A percentile compares a stretch with the other conserved stretches of the same genome.
These are phyloP conservation scores for Phalaenopsis equestris DNA, from an alignment of 106 monocot species.

Conservation along the genomic window DNA sequence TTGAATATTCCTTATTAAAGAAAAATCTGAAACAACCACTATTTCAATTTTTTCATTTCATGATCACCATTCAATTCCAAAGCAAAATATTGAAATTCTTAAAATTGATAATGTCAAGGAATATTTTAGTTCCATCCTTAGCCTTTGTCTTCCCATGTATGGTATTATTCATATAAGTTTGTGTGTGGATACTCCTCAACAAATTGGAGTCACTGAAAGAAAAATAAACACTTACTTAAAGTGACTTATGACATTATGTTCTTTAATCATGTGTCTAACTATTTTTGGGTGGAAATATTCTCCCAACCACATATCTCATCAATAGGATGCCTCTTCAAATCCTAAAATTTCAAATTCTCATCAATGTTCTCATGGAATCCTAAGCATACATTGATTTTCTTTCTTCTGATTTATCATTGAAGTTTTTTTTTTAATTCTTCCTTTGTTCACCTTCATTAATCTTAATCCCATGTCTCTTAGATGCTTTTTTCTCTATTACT, in stretches of 20 bases:
- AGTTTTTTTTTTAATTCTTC: not conserved
- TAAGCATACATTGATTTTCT: not conserved
- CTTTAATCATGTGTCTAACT: not conserved
- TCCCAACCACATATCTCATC: conserved; percentile 3
- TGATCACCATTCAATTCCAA: too few relatives aligned
- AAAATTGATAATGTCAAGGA: too few relatives aligned
- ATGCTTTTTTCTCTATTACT: not conserved
- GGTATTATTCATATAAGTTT: too few relatives aligned
- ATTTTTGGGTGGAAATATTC: conserved; percentile 4
- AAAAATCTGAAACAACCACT: too few relatives aligned
- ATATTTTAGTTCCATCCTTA: too few relatives aligned
- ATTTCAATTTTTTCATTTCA: too few relatives aligned
- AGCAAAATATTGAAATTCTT: too few relatives aligned
- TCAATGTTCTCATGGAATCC: not conserved
- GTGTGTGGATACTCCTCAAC: too few relatives aligned
- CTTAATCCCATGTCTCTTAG: conserved; percentile 1
- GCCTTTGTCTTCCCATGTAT: too few relatives aligned
- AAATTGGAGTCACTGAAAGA: too few relatives aligned
- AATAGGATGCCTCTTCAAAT: not conserved
- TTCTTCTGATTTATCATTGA: not conserved
- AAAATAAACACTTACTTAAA: not conserved
- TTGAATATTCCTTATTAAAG: too few relatives aligned
- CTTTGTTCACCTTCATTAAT: conserved; percentile 4
- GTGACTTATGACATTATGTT: conserved; percentile 5
- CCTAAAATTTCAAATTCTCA: not conserved